phyloP scores from a whole-genome alignment of 2,329 filamentous ascomycete genomes.

The Periconia digitata region DNA sequence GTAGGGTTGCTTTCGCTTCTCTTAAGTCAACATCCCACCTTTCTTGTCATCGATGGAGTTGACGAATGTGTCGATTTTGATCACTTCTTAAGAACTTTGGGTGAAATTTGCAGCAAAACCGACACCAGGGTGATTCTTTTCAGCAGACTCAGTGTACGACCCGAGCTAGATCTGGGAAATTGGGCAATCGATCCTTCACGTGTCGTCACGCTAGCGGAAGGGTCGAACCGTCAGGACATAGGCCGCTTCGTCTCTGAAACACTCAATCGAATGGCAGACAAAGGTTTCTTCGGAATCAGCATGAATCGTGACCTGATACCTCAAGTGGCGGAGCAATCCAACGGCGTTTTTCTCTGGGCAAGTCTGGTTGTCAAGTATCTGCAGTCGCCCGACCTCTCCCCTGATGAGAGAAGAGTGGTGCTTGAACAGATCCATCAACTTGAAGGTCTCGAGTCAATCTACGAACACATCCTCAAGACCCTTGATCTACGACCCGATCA shows the following conservation, averaged over 20 bases:
- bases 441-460: slow-evolving; percentile 24
- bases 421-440: slow-evolving; percentile 20
- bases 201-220: slow-evolving; percentile 18
- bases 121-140: slow-evolving; percentile 29
- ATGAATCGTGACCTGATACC: slow-evolving; percentile 26
- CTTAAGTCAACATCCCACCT: slow-evolving; percentile 33
- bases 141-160: slow-evolving; percentile 25
- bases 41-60: slow-evolving; percentile 32
- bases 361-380: slow-evolving; percentile 25
- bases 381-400: slow-evolving; percentile 23
- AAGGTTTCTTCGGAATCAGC: slow-evolving; percentile 32
- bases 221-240: slow-evolving; percentile 22
- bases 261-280: slow-evolving; percentile 27
- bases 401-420: slow-evolving; percentile 23
- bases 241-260: slow-evolving; percentile 18
- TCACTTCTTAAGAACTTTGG: slow-evolving; percentile 20
- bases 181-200: slow-evolving; percentile 31
- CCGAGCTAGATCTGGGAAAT: slow-evolving; percentile 31
- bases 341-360: slow-evolving; percentile 35
- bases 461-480: slow-evolving; percentile 20
- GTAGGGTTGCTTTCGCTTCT: slow-evolving; percentile 26
- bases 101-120: slow-evolving; percentile 24
- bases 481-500: slow-evolving; percentile 16
- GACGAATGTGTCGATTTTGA: slow-evolving; percentile 28
- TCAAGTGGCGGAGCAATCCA: slow-evolving; percentile 16